Evolutionary conservation across 495 filamentous ascomycete genomes (phyloP).

Genomic region (Penicillium maclennaniae): DNA sequence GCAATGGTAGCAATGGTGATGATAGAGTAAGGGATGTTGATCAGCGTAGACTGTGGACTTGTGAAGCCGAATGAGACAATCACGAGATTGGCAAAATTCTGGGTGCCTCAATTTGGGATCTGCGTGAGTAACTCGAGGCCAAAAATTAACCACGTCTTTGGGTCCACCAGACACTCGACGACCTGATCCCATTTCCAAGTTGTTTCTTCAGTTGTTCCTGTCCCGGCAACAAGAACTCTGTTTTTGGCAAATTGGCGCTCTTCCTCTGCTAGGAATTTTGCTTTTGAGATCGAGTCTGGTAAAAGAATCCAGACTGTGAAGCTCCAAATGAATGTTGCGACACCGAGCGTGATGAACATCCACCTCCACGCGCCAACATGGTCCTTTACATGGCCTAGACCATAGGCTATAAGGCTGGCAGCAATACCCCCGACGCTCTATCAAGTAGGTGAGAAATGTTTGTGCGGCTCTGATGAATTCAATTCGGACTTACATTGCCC

Average conservation of each 20-base stretch:
- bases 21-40: conserved; percentile 41
- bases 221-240: conserved; percentile 39
- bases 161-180: conserved; percentile 50
- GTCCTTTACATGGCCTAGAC: conserved; percentile 49
- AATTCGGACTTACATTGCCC: conserved; percentile 35
- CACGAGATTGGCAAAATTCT: conserved; percentile 45
- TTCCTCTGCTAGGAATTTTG: conserved; percentile 52
- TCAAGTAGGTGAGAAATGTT: neutral
- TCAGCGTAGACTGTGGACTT: conserved; percentile 36
- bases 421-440: conserved; percentile 51
- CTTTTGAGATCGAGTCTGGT: conserved; percentile 58
- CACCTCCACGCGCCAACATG: conserved; percentile 49
- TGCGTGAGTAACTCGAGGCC: conserved; percentile 52
- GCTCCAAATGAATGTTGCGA: conserved; percentile 52
- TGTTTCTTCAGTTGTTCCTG: conserved; percentile 50
- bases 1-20: conserved; percentile 37
- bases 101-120: conserved; percentile 43
- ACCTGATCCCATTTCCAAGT: conserved; percentile 54
- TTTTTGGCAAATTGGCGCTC: conserved; percentile 54
- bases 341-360: conserved; percentile 50
- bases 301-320: conserved; percentile 51
- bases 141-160: conserved; percentile 58
- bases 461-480: too few species aligned
- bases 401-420: conserved; percentile 56
- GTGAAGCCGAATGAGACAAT: conserved; percentile 44